phyloP scores from a whole-genome alignment of 2,329 filamentous ascomycete species.

The Pestalotiopsis fici region DNA sequence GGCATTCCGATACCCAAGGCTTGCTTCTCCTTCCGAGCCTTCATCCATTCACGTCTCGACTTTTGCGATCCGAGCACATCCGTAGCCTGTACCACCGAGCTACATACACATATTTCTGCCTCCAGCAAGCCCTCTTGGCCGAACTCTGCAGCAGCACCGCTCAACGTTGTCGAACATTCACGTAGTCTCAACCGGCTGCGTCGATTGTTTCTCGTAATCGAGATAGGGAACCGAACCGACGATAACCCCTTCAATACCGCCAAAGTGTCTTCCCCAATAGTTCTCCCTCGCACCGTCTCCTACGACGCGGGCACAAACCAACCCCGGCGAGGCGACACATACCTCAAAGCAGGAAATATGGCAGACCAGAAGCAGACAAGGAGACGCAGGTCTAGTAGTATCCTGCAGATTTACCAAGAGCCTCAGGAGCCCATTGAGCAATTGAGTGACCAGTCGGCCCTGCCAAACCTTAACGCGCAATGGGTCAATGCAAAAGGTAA shows the following conservation, averaged over 20 bases:
- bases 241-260: conserved; percentile 66
- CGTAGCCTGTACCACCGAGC: background rate
- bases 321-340: conserved; percentile 57
- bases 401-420: conserved; percentile 91
- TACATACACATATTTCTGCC: background rate
- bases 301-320: conserved; percentile 81
- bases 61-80: background rate
- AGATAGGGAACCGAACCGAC: conserved; percentile 15
- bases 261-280: conserved; percentile 91
- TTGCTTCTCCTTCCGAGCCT: background rate
- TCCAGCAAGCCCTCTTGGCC: background rate
- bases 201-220: conserved; percentile 4
- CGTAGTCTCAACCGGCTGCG: conserved; percentile 7
- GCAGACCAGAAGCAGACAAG: conserved; percentile 69
- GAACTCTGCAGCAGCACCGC: too few species aligned
- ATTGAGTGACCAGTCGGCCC: conserved; percentile 90
- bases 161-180: background rate
- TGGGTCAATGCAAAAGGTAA: conserved; percentile 99
- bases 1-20: background rate
- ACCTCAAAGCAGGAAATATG: conserved; percentile 50
- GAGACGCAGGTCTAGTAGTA: conserved; percentile 93
- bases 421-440: conserved; percentile 96
- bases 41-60: background rate
- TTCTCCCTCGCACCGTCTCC: conserved; percentile 86
- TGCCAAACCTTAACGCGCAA: conserved; percentile 95